Evolutionary conservation across 495 filamentous ascomycete genomes (phyloP).

Genomic region (Viridothelium virens): DNA sequence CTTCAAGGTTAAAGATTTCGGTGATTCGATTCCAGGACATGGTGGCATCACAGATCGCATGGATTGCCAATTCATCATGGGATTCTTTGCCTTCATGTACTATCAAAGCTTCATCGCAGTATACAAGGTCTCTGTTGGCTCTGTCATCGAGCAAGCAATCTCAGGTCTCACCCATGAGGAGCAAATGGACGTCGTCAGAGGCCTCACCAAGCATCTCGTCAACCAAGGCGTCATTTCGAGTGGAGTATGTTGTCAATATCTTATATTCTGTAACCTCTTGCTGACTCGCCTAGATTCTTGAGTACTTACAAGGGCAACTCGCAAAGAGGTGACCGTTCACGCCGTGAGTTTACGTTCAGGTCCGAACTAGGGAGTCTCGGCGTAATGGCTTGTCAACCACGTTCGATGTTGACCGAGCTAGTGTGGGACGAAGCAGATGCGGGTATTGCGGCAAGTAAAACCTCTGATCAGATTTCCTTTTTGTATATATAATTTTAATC

Average conservation of each 20-base stretch:
- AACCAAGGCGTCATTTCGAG: conserved; percentile 56
- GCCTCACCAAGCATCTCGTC: conserved; percentile 73
- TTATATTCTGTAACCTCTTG: neutral
- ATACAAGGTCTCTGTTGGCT: conserved; percentile 70
- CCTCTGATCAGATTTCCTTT: too few species aligned
- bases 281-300: conserved; percentile 4
- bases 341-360: too few species aligned
- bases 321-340: neutral
- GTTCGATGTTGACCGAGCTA: too few species aligned
- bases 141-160: conserved; percentile 81
- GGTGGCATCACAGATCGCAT: conserved; percentile 98
- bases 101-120: conserved; percentile 95
- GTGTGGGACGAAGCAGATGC: too few species aligned
- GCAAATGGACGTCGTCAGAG: conserved; percentile 79
- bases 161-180: conserved; percentile 75
- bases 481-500: too few species aligned
- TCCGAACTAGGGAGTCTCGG: too few species aligned
- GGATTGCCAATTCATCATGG: conserved; percentile 99
- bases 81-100: conserved; percentile 96
- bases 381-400: too few species aligned
- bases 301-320: neutral
- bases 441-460: too few species aligned
- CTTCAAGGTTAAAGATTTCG: conserved; percentile 99
- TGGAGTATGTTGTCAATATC: neutral
- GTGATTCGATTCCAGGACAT: conserved; percentile 94